Evolutionary conservation across 768 basidiomycete species (phyloP).

Genomic region (Pleurotus ostreatus): DNA sequence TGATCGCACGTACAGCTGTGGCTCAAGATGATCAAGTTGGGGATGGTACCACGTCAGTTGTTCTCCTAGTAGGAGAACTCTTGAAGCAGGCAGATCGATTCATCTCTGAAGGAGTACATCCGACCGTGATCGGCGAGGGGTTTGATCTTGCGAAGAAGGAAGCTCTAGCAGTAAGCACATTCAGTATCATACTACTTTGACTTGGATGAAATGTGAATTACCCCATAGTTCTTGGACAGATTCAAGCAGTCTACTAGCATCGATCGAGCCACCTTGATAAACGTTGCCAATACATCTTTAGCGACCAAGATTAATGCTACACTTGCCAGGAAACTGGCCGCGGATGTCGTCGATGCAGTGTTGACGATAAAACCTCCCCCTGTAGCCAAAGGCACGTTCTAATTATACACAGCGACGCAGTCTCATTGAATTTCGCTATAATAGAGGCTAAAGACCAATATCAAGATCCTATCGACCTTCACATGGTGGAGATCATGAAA

Average conservation of each 20-base stretch:
- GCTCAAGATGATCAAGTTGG: slow-evolving; percentile 99
- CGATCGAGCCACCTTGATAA: slow-evolving; percentile 88
- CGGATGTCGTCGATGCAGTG: slow-evolving; percentile 95
- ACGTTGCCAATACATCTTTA: slow-evolving; percentile 93
- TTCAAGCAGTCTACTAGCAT: slow-evolving; percentile 78
- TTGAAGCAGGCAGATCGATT: slow-evolving; percentile 97
- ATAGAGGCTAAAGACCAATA: slow-evolving; percentile 65
- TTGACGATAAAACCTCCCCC: slow-evolving; percentile 75
- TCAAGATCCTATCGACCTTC: slow-evolving; percentile 91
- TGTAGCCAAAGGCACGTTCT: slow-evolving; percentile 48
- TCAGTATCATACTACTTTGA: neutral
- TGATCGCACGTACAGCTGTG: slow-evolving; percentile 98
- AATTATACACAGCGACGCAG: slow-evolving; percentile 11
- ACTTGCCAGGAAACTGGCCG: slow-evolving; percentile 84
- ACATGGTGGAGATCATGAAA: slow-evolving; percentile 99
- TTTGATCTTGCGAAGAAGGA: slow-evolving; percentile 99
- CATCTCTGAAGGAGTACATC: slow-evolving; percentile 97
- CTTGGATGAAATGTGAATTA: neutral
- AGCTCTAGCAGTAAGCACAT: slow-evolving; percentile 64
- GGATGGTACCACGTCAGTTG: slow-evolving; percentile 97
- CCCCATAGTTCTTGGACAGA: slow-evolving; percentile 78
- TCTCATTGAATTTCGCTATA: neutral
- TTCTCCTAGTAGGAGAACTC: slow-evolving; percentile 91
- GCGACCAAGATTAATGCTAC: slow-evolving; percentile 84
- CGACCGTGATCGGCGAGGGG: slow-evolving; percentile 91